Evolutionary conservation across 306 rosid species (phyloP), one percentile per base, ranked within the genome.

Genomic region (Gillenia trifoliata): DNA sequence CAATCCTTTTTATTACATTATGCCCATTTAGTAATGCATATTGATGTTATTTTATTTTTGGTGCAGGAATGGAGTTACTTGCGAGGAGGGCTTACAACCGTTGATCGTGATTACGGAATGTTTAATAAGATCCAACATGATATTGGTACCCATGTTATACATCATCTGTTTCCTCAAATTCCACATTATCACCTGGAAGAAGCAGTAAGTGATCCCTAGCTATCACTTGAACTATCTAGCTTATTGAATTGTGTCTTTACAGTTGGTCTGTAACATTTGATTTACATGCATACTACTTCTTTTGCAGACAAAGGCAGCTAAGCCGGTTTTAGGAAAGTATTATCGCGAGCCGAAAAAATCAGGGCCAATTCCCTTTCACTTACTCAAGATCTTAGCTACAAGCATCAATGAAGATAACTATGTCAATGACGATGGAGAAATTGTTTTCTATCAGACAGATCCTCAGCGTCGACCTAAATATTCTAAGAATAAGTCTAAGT

Each of bases 141-240:
- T 52, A 93, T 93, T 69, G 98, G 97, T 36, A 93, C 98, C 22
- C 98, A 93, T 77, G 96, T 91, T 17, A 80, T 89, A 2, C 98
- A 93, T 66, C 97, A 93, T 81, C 89, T 93, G 54, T 93, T 93
- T 68, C 97, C 97, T 63, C 98, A 93, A 70, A 93, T 93, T 72
- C 97, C 98, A 19, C 98, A 93, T 74, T 93, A 93, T 62, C 97
- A 93, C 68, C 81, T 93, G 12, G 81, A 85, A 0, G 96, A 93
- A 89, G 98, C 98, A 77, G 97, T 93, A 84, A 34, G 60, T 70
- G 23, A 23, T n/a, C 45, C 31, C 17, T 47, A 15, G 60, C 13
- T 55, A 29, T 45, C 22, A 12, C 61, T 20, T 43, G 17, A 29
- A 38, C 36, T n/a, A n/a, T 29, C 26, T 65, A 12, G 3, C 9